Evolutionary conservation across 257 asterid species (phyloP).

Genomic region (Penstemon newberryi): DNA sequence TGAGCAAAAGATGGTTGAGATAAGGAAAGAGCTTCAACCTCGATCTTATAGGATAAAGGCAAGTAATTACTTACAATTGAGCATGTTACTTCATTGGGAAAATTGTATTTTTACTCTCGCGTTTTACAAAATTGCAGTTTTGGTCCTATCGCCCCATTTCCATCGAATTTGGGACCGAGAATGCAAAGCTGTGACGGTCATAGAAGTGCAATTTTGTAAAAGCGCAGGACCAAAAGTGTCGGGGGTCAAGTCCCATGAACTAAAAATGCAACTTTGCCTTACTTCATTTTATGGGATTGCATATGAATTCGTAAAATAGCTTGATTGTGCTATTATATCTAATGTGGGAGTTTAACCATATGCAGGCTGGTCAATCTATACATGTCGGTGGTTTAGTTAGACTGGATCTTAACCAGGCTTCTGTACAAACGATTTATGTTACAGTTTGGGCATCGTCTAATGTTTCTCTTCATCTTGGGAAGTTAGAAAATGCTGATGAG

Average conservation of each 20-base stretch:
- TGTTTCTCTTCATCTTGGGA: conserved; percentile 83
- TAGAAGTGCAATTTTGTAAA: no score
- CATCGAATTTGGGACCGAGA: no score
- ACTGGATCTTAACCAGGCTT: conserved; percentile 72
- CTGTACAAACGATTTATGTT: conserved; percentile 78
- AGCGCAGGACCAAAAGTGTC: no score
- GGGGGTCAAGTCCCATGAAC: no score
- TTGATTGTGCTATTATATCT: conserved; percentile 6
- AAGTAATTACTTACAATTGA: conserved; percentile 32
- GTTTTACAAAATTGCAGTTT: no score
- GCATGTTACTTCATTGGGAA: background rate
- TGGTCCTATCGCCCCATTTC: no score
- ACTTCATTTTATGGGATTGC: background rate
- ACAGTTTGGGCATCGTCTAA: conserved; percentile 79
- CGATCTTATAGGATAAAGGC: conserved; percentile 82
- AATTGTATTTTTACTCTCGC: no score
- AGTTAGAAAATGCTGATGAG: conserved; percentile 81
- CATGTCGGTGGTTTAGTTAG: conserved; percentile 82
- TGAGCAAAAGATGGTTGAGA: conserved; percentile 92
- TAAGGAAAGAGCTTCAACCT: conserved; percentile 91
- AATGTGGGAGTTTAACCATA: conserved; percentile 11
- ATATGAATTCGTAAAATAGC: background rate
- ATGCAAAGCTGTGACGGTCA: no score
- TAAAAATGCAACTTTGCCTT: background rate
- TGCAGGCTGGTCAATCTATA: conserved; percentile 87